Evolutionary conservation across 768 basidiomycete genomes (phyloP).

Genomic region (Scleroderma bovista): DNA sequence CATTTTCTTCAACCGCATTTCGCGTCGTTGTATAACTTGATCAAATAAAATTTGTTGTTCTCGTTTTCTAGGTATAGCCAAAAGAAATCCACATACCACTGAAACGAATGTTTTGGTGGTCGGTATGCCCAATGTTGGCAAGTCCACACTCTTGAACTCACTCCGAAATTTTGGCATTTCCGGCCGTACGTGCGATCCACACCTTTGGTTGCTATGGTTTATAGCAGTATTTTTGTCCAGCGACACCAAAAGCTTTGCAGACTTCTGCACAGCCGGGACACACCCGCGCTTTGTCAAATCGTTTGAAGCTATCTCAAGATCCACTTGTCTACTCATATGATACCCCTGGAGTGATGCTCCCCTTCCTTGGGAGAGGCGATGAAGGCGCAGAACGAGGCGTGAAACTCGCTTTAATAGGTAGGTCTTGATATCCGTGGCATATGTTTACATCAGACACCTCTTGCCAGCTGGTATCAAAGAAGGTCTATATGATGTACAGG

Average conservation of each 20-base stretch:
- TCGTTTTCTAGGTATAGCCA: constrained; percentile 55
- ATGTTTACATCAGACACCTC: not conserved
- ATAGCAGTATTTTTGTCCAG: constrained; percentile 28
- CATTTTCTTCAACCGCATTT: not conserved
- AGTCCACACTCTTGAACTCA: constrained; percentile 90
- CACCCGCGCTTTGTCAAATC: constrained; percentile 84
- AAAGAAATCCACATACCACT: constrained; percentile 59
- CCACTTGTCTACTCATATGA: constrained; percentile 92
- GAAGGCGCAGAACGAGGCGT: constrained; percentile 87
- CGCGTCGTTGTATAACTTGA: not conserved
- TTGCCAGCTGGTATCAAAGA: constrained; percentile 87
- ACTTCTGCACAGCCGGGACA: constrained; percentile 88
- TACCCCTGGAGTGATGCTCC: constrained; percentile 95
- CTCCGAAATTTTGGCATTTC: constrained; percentile 81
- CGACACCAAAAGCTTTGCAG: constrained; percentile 81
- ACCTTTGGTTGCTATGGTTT: not conserved
- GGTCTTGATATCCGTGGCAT: constrained; percentile 28
- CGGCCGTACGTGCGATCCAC: constrained; percentile 58
- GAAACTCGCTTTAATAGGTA: constrained; percentile 91
- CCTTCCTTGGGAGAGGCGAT: constrained; percentile 83
- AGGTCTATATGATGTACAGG: constrained; percentile 80
- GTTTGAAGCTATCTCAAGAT: constrained; percentile 75
- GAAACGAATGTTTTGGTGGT: constrained; percentile 88
- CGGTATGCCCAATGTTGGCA: constrained; percentile 99
- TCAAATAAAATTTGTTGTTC: not conserved